Conservation (phyloP, 2,329 filamentous ascomycete species). For the Teratosphaeria destructans region DNA sequence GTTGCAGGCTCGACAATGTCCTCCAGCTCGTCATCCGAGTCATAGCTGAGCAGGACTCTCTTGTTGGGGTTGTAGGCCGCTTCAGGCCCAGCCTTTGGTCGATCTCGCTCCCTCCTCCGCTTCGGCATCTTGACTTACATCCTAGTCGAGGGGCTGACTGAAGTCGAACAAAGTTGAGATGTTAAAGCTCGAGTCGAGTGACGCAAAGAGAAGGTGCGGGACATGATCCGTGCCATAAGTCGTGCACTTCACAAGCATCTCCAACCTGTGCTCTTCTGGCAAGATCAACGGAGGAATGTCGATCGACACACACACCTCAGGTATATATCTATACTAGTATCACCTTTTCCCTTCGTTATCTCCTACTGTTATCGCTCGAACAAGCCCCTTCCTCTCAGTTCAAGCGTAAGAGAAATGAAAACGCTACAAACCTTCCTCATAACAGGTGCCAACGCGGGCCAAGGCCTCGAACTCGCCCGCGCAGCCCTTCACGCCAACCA, state of each 20-base stretch:
- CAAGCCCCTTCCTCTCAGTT: not conserved
- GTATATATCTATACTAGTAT: too few relatives aligned
- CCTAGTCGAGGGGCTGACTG: not conserved
- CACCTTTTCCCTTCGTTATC: too few relatives aligned
- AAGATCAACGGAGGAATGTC: too few relatives aligned
- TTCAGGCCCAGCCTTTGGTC: constrained; percentile 21
- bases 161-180: not conserved
- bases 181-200: not conserved
- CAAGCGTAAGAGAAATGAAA: not conserved
- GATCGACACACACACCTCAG: too few relatives aligned
- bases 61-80: constrained; percentile 23
- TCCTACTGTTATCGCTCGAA: not conserved
- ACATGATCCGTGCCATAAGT: not conserved
- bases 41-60: constrained; percentile 24
- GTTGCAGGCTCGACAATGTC: not conserved
- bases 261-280: not conserved
- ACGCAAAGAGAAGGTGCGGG: not conserved
- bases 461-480: constrained; percentile 9
- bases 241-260: not conserved
- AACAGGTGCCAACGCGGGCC: constrained; percentile 11
- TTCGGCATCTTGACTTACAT: not conserved
- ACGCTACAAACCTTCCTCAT: constrained; percentile 6
- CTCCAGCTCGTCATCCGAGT: constrained; percentile 17
- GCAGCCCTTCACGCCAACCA: constrained; percentile 9
- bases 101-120: constrained; percentile 21